Percentiles rank a stretch among this genome's conserved stretches.
phyloP scores from a whole-genome alignment of 2,329 filamentous ascomycete genomes.

The Periconia digitata region DNA sequence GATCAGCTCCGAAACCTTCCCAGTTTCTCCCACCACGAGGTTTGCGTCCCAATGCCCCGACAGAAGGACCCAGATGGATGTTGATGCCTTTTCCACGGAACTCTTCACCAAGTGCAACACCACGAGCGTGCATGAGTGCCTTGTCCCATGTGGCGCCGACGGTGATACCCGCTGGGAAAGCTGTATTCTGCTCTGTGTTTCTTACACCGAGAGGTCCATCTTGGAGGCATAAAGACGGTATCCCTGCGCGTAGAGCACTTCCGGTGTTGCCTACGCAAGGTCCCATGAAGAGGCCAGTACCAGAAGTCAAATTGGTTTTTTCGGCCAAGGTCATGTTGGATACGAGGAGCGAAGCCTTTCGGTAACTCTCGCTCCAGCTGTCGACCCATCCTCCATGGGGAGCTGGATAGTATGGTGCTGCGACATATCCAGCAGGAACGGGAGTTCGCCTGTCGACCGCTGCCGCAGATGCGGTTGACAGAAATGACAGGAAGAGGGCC shows the following conservation, averaged over 20 bases:
- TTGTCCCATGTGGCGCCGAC: slow-evolving; percentile 76
- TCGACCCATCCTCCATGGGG: slow-evolving; percentile 71
- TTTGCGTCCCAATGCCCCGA: slow-evolving; percentile 70
- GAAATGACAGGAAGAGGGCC: slow-evolving; percentile 22
- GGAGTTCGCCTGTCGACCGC: slow-evolving; percentile 32
- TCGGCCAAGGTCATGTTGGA: slow-evolving; percentile 77
- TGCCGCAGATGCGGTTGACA: slow-evolving; percentile 22
- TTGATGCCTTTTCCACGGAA: slow-evolving; percentile 74
- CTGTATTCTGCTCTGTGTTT: slow-evolving; percentile 72
- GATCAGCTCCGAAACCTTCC: slow-evolving; percentile 74
- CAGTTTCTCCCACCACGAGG: slow-evolving; percentile 68
- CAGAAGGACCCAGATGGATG: slow-evolving; percentile 68
- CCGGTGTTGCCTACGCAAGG: slow-evolving; percentile 75
- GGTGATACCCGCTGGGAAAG: slow-evolving; percentile 78
- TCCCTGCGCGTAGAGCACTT: slow-evolving; percentile 68
- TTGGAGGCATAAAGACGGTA: slow-evolving; percentile 65
- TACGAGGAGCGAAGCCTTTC: slow-evolving; percentile 68
- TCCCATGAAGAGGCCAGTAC: slow-evolving; percentile 71
- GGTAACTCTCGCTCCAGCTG: slow-evolving; percentile 70
- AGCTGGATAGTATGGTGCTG: slow-evolving; percentile 69
- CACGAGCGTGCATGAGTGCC: slow-evolving; percentile 67
- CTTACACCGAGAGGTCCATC: slow-evolving; percentile 73
- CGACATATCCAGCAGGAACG: slow-evolving; percentile 39
- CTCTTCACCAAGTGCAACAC: slow-evolving; percentile 69
- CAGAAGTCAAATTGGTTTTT: slow-evolving; percentile 76